phyloP scores from a whole-genome alignment of 768 basidiomycete species.

The Boletus subparvulus region DNA sequence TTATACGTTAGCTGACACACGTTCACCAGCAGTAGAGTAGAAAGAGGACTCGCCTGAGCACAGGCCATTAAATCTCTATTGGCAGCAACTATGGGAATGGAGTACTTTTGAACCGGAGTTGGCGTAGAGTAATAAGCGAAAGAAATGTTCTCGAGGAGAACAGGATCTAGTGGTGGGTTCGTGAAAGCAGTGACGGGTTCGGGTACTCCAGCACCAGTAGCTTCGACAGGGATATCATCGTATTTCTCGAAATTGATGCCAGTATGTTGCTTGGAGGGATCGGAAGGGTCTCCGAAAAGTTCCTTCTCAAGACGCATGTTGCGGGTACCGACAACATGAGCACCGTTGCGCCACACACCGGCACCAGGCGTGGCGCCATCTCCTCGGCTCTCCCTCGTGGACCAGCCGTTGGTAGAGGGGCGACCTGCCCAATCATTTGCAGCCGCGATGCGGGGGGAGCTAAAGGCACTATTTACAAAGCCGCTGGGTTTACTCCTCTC shows the following conservation, averaged over 20 bases:
- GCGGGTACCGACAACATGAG: conserved; percentile 78
- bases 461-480: conserved; percentile 40
- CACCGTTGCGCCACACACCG: conserved; percentile 88
- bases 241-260: conserved; percentile 99
- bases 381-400: conserved; percentile 30
- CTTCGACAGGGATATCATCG: conserved; percentile 99
- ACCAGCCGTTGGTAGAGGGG: conserved; percentile 41
- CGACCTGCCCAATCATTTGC: conserved; percentile 43
- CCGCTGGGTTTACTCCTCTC: conserved; percentile 38
- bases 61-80: conserved; percentile 93
- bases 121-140: conserved; percentile 92
- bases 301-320: conserved; percentile 94
- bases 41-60: conserved; percentile 62
- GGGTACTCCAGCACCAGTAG: conserved; percentile 95
- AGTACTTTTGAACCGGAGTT: conserved; percentile 99
- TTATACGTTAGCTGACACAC: conserved; percentile 20
- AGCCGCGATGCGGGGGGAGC: conserved; percentile 35
- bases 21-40: conserved; percentile 3
- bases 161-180: conserved; percentile 84
- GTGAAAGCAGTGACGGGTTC: conserved; percentile 89
- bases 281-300: conserved; percentile 86
- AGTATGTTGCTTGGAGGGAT: conserved; percentile 87
- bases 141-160: conserved; percentile 92
- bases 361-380: conserved; percentile 40
- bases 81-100: conserved; percentile 93